Percentiles rank a stretch among this genome's conserved stretches.
phyloP scores from a whole-genome alignment of 495 filamentous ascomycete genomes.

The Opeltia flavorubescens region DNA sequence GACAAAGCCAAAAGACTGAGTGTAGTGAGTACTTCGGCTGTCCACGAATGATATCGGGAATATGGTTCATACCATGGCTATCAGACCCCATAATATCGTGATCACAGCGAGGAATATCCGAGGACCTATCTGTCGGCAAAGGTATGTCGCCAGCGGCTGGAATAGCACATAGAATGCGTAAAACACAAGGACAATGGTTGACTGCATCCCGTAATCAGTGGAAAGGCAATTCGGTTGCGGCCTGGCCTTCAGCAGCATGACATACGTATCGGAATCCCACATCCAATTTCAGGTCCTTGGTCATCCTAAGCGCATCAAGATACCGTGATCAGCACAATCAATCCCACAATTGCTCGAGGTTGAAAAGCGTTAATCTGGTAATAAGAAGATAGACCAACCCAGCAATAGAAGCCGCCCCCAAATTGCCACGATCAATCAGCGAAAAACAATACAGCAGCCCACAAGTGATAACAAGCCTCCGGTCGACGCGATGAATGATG shows the following conservation, averaged over 20 bases:
- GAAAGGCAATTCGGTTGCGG: neutral
- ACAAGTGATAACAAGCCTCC: slow-evolving; percentile 46
- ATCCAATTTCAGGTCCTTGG: slow-evolving; percentile 32
- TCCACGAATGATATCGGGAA: neutral
- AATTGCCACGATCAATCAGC: slow-evolving; percentile 57
- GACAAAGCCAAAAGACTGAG: slow-evolving; percentile 30
- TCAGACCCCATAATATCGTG: slow-evolving; percentile 34
- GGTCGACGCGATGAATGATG: slow-evolving; percentile 47
- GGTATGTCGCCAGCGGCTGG: slow-evolving; percentile 44
- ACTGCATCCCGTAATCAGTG: slow-evolving; percentile 21
- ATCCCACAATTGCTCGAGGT: neutral
- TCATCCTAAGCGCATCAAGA: slow-evolving; percentile 23
- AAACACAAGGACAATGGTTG: slow-evolving; percentile 47
- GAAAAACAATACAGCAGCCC: slow-evolving; percentile 52
- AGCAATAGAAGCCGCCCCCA: slow-evolving; percentile 47
- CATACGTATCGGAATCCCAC: slow-evolving; percentile 29
- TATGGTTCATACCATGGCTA: slow-evolving; percentile 24
- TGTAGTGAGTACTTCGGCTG: neutral
- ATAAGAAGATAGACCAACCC: slow-evolving; percentile 19
- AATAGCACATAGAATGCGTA: slow-evolving; percentile 52
- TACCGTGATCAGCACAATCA: neutral
- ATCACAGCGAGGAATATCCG: slow-evolving; percentile 39
- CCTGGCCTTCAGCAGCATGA: too few species aligned
- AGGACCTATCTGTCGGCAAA: slow-evolving; percentile 48
- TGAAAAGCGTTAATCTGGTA: neutral